Evolutionary conservation across 371 early-diverging fungal species (phyloP).

Genomic region (Rhizomucor pusillus): DNA sequence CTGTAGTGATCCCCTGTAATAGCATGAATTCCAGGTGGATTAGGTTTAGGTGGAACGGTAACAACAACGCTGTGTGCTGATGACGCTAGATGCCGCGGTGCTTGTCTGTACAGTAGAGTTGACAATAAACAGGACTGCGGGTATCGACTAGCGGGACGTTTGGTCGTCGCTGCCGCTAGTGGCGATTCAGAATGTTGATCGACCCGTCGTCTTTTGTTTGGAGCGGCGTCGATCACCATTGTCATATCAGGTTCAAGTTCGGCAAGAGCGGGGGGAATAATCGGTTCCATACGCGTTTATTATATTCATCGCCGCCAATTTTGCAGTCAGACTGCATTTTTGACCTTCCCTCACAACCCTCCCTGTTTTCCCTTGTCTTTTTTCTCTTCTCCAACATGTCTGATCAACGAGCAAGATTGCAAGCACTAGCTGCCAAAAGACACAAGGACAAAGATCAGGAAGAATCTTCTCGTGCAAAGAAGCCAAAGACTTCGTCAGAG

Average conservation of each 20-base stretch:
- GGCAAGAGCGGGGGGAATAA: neutral
- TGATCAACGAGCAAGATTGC: constrained; percentile 17
- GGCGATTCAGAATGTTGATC: neutral
- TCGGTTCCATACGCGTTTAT: neutral
- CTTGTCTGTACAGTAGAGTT: constrained; percentile 27
- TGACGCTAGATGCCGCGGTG: constrained; percentile 26
- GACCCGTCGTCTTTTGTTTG: constrained; percentile 16
- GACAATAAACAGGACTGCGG: constrained; percentile 22
- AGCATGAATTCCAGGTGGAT: constrained; percentile 18
- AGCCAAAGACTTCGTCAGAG: constrained; percentile 8
- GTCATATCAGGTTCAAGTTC: too few relatives aligned
- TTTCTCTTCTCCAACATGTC: constrained; percentile 13
- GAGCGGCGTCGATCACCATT: constrained; percentile 4
- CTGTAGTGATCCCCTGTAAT: constrained; percentile 35
- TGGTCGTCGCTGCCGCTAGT: neutral
- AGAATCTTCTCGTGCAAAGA: constrained; percentile 10
- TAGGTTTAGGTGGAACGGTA: constrained; percentile 24
- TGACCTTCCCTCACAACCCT: neutral
- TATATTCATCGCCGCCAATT: too few relatives aligned
- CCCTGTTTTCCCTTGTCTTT: constrained; percentile 1
- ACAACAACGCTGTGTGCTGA: constrained; percentile 31
- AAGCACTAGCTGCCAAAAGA: constrained; percentile 19
- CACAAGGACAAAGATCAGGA: constrained; percentile 8
- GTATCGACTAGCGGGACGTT: constrained; percentile 14
- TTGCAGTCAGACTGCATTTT: neutral